phyloP scores from a whole-genome alignment of 768 basidiomycete genomes.

The Boletus rubroflammeus region DNA sequence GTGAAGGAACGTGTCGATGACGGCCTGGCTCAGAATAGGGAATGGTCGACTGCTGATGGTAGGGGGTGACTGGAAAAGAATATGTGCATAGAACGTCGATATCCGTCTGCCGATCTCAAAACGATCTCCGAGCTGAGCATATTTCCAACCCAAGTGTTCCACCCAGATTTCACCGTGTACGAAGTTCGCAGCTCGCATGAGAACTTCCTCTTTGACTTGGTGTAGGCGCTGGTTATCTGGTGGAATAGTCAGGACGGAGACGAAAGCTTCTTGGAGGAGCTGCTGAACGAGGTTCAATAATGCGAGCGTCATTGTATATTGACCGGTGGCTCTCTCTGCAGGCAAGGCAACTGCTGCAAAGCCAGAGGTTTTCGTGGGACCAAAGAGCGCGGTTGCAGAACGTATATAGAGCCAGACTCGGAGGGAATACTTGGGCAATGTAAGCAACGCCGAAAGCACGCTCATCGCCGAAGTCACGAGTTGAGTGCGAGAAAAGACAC shows the following conservation, averaged over 20 bases:
- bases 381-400: slow-evolving; percentile 74
- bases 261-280: slow-evolving; percentile 69
- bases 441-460: slow-evolving; percentile 73
- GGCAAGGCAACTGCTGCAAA: slow-evolving; percentile 66
- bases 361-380: slow-evolving; percentile 50
- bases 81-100: slow-evolving; percentile 60
- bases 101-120: slow-evolving; percentile 78
- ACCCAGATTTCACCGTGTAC: slow-evolving; percentile 89
- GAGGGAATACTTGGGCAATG: slow-evolving; percentile 70
- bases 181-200: slow-evolving; percentile 72
- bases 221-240: slow-evolving; percentile 58
- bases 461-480: slow-evolving; percentile 80
- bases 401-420: slow-evolving; percentile 88
- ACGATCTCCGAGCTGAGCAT: slow-evolving; percentile 71
- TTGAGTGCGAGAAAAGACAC: slow-evolving; percentile 47
- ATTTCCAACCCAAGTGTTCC: slow-evolving; percentile 84
- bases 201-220: slow-evolving; percentile 79
- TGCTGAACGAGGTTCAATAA: slow-evolving; percentile 73
- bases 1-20: slow-evolving; percentile 69
- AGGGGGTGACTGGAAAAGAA: slow-evolving; percentile 62
- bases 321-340: slow-evolving; percentile 64
- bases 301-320: slow-evolving; percentile 79
- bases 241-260: slow-evolving; percentile 44
- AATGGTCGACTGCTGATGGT: slow-evolving; percentile 55
- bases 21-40: slow-evolving; percentile 52